These are phyloP conservation scores for Eucalyptus microcorys DNA, from an alignment of 345 rosid genomes.

Conservation along the genomic window DNA sequence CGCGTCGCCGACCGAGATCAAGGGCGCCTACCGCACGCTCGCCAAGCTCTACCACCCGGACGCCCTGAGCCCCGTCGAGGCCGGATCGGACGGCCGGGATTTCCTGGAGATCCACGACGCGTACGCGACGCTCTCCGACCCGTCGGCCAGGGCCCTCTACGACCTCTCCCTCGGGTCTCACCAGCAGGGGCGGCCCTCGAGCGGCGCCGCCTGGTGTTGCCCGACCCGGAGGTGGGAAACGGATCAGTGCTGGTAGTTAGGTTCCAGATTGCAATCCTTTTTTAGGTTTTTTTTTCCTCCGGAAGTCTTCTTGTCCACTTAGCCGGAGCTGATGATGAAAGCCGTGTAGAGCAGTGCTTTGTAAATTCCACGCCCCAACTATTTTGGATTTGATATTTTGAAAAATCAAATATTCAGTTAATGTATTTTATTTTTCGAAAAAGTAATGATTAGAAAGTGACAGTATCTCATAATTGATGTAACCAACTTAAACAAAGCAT, in stretches of 20 bases:
- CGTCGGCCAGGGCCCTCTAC: slow-evolving; percentile 54
- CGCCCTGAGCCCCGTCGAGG: background rate
- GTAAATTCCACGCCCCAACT: background rate
- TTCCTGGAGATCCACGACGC: slow-evolving; percentile 70
- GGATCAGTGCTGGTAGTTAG: slow-evolving; percentile 77
- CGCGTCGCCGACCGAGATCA: slow-evolving; percentile 2
- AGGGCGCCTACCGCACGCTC: background rate
- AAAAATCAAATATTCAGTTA: background rate
- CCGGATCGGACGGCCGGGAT: slow-evolving; percentile 28
- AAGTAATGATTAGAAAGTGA: background rate
- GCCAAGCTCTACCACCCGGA: slow-evolving; percentile 3
- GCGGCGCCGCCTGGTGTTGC: slow-evolving; percentile 1
- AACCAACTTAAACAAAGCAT: background rate
- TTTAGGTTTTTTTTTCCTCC: background rate
- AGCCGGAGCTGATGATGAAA: background rate
- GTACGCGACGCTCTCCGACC: slow-evolving; percentile 65
- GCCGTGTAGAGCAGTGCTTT: background rate
- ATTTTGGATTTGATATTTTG: background rate
- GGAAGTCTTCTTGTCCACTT: background rate
- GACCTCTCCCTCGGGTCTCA: slow-evolving; percentile 35
- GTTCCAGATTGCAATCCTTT: background rate
- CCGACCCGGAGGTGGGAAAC: slow-evolving; percentile 77
- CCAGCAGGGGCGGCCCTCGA: background rate
- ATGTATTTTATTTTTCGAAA: background rate
- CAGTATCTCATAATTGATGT: background rate